Base-by-base conservation (phyloP, 345 rosid genomes). In the Aegle marmelos region DNA sequence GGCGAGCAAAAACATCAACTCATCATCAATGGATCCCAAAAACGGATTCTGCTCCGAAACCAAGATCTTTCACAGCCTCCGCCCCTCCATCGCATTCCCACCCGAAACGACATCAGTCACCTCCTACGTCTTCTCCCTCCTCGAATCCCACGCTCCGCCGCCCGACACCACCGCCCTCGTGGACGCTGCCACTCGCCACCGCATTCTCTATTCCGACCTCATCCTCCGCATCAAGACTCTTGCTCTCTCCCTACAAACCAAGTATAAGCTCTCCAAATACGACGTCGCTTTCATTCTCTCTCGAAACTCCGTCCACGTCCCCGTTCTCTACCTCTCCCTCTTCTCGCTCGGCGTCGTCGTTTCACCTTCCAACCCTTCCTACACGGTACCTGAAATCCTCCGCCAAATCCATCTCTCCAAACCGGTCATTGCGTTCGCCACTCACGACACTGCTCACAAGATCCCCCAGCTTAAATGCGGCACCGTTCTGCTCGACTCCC, bases 291-390 rank as follows among this genome's bases (percentile, higher is more conserved):
- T 88, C 53, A 37, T 89, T 45, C 78, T 85, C 82, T 83, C 87
- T 31, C 85, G 82, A 0, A 89, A 91, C 85, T 80, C 89, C 0
- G 14, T 89, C 70, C 66, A 83, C 76, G 41, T 86, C n/a, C 92
- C 91, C 6, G 63, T 91, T 48, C 90, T 91, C 65, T 85, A 80
- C 82, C 79, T 84, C 73, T 79, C 93, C 48, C 89, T 91, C 69
- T 58, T 91, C 63, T 89, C 87, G 45, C 69, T 89, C 73, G 93
- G 95, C 77, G 89, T 89, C 75, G 68, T 79, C 19, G 69, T 88
- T 67, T 88, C 95, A 21, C 88, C 91, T 8, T 67, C 77, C 28
- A 89, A 91, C 63, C 90, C 95, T 5, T 33, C 79, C n/a, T 66
- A 80, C 85, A 82, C 89, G 0, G 19, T 48, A 21, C 76, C 74